These are phyloP conservation scores for Fusarium equiseti DNA, from an alignment of 2,329 filamentous ascomycete genomes.

Conservation along the genomic window DNA sequence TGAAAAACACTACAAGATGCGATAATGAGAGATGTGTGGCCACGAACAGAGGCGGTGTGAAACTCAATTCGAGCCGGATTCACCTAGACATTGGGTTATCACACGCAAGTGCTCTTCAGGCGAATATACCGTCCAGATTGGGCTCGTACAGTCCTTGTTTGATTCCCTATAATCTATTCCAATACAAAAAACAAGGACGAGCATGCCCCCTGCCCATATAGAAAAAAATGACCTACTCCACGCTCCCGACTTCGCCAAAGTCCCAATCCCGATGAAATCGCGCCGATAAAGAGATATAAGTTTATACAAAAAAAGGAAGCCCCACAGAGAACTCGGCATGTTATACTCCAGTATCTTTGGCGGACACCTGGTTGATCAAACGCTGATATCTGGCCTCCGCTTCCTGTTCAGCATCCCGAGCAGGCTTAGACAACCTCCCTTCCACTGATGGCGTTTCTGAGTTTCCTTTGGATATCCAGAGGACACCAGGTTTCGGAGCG, in stretches of 20 bases:
- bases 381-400: slow-evolving; percentile 53
- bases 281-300: slow-evolving; percentile 30
- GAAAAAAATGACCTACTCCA: slow-evolving; percentile 30
- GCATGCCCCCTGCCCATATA: slow-evolving; percentile 24
- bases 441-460: slow-evolving; percentile 36
- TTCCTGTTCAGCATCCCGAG: slow-evolving; percentile 53
- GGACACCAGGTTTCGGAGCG: slow-evolving; percentile 49
- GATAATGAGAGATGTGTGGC: neutral
- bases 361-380: slow-evolving; percentile 54
- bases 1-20: neutral
- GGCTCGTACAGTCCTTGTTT: neutral
- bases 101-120: neutral
- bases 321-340: neutral
- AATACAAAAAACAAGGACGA: neutral
- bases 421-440: slow-evolving; percentile 40
- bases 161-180: slow-evolving; percentile 18
- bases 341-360: slow-evolving; percentile 48
- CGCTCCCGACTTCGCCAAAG: slow-evolving; percentile 42
- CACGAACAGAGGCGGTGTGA: neutral
- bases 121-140: neutral
- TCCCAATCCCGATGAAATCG: slow-evolving; percentile 23
- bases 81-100: neutral
- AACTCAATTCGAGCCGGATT: neutral
- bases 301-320: slow-evolving; percentile 23
- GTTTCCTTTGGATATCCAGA: slow-evolving; percentile 52